Base-by-base conservation (phyloP, 2,329 filamentous ascomycete genomes). In the Phoma sp. region DNA sequence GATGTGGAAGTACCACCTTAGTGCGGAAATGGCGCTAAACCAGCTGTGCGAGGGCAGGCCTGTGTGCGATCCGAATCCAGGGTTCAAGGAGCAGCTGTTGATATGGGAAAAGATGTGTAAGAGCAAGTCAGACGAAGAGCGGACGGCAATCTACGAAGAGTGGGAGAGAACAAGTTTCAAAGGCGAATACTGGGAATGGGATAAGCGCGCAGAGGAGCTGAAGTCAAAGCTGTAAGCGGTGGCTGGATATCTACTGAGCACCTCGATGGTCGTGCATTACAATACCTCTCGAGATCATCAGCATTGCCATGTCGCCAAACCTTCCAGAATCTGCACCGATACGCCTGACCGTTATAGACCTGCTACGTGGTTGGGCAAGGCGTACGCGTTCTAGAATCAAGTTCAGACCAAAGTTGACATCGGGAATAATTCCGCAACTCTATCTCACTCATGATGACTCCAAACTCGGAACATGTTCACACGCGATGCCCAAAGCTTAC, bases 121-220 rank as follows among this genome's bases (percentile, higher is more conserved):
- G 10, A 59, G 56, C 4, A 26, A 42, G 5, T 54, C 54, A 10
- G 53, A 61, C 26, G 55, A 34, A 6, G 63, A 62, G 47, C 63
- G 61, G 29, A 59, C 58, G 43, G 54, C 23, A 36, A 63, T 75
- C 3, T 76, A 76, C 46, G 50, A 68, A 9, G 56, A 59, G n/a
- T 77, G 74, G 74, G 46, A 64, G 23, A 64, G 62, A 39, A 62
- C 60, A 1, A 61, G 72, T 5, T 76, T 74, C 43, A 68, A 33
- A 2, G 74, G 74, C 0, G 67, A 70, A n/a, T 66, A 57, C 14
- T 74, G 73, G 72, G 72, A 74, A 33, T 77, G 75, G 75, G 74
- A 74, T 30, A 55, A 45, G 23, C 56, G 69, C 29, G 23, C 33
- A 11, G 53, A 48, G 25, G 26, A 55, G 36, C 11, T 47, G 26